phyloP scores from a whole-genome alignment of 2,329 filamentous ascomycete genomes.

The Fusarium bulbicola region DNA sequence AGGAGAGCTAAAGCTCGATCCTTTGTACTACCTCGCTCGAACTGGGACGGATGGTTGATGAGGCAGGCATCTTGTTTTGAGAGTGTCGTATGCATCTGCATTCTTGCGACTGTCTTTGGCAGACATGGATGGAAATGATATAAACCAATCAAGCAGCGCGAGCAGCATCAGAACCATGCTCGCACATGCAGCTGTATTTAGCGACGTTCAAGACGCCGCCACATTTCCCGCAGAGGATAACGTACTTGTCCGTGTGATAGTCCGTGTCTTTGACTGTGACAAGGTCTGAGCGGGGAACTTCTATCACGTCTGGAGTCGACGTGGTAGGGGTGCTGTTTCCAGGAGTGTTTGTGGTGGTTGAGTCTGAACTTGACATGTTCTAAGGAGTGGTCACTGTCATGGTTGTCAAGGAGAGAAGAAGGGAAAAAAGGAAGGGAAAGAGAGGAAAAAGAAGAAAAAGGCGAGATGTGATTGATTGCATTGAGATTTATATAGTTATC shows the following conservation, averaged over 20 bases:
- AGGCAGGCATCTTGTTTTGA: neutral
- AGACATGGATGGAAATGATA: neutral
- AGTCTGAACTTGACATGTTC: conserved; percentile 9
- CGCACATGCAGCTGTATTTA: conserved; percentile 18
- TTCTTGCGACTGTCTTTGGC: neutral
- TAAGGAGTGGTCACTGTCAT: neutral
- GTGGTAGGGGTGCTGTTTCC: neutral
- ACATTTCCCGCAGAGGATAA: conserved; percentile 24
- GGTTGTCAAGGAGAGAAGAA: neutral
- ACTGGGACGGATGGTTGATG: neutral
- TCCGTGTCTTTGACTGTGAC: conserved; percentile 7
- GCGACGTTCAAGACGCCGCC: conserved; percentile 11
- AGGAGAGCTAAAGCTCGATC: neutral
- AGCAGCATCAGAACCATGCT: conserved; percentile 15
- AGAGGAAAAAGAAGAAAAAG: neutral
- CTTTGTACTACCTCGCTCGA: neutral
- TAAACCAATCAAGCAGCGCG: conserved; percentile 14
- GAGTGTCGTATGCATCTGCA: neutral
- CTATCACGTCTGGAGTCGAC: conserved; percentile 16
- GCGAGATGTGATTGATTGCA: neutral
- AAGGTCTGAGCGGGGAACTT: conserved; percentile 17
- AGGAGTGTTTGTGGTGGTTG: neutral
- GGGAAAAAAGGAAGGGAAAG: neutral
- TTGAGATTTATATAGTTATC: conserved; percentile 6
- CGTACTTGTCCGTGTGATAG: conserved; percentile 7